Evolutionary conservation across 2,329 filamentous ascomycete genomes (phyloP), one percentile per base, ranked within the genome.

Genomic region (Mycocentrospora acerina): DNA sequence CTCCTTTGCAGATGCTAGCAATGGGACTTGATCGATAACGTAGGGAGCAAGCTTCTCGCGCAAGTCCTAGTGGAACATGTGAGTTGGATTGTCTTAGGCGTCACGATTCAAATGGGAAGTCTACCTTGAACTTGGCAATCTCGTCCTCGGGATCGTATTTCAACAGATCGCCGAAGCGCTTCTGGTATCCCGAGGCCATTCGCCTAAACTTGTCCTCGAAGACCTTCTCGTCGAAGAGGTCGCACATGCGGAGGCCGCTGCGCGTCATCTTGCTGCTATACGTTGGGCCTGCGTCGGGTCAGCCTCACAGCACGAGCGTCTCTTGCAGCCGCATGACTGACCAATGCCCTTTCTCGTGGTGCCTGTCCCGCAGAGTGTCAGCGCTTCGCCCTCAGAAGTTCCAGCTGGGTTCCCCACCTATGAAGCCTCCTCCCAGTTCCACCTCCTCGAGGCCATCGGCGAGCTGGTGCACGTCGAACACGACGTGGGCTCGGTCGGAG

Each of bases 121-220:
- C 24, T 62, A 76, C 74, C 59, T 79, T 74, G 68, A 83, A 87
- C 27, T 73, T 71, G 13, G 62, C 64, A 48, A 90, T 77, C 69
- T 90, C 86, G 24, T 82, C 81, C 51, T 90, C 83, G 6, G 83
- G 75, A 46, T 89, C 81, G 57, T 84, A 83, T 61, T 80, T 62
- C 37, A 85, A 67, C 17, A 86, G 67, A 50, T 85, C 79, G 7
- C 85, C 85, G 54, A 81, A 89, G 35, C 83, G 74, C 70, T 84
- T 82, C 71, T 81, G 76, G 68, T 78, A 86, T n/a, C 79, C 81
- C 5, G 67, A 53, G 7, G 78, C 83, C 32, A 90, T 69, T 16
- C 72, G 68, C 27, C 82, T 75, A 29, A 90, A 68, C 65, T 85
- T 86, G 27, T 67, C 59, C 68, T 88, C 85, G 52, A 90, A 88